Evolutionary conservation across 2,329 filamentous ascomycete species (phyloP), one percentile per base, ranked within the genome.

Genomic region (Sporothrix globosa): DNA sequence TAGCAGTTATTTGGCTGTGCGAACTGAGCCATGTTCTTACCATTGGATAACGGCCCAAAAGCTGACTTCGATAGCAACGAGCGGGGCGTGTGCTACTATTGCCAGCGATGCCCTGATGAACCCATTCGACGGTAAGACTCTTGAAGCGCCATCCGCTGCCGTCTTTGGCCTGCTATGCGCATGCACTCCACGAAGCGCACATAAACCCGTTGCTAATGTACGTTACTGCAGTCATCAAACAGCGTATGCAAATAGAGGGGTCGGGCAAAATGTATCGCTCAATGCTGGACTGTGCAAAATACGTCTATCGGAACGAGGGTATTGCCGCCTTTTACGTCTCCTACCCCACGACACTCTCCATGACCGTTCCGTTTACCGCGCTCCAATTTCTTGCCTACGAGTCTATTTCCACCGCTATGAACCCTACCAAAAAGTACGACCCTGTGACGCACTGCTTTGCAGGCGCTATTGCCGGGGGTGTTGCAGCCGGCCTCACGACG

Each of bases 61-160:
- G 13, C 19, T 54, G 68, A 58, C 69, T 69, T 52, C 66, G 39
- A 67, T 27, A 97, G 96, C 93, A 73, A 91, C 93, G 73, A 97
- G 93, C 78, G 96, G 96, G 81, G 95, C 96, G 72, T 92, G 92
- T 76, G 96, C 96, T 74, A 98, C 96, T 9, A 97, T 98, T 79
- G 92, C 95, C 48, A 97, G 94, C 80, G 96, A 99, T 84, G 96
- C 96, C 69, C 88, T 99, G 75, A 99, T 99, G 96, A 99, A 98
- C 79, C 96, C 96, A 27, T 99, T 99, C 79, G 96, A 99, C 83
- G 93, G 93, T 97, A 86, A 77, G 88, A 30, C 19, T 44, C 14
- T 44, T 4, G 6, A 3, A 10, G 9, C n/a, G 6, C 21, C 21
- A 24, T n/a, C 39, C 17, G 6, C 13, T 39, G 4, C 19, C 48